Evolutionary conservation across 208 protist genomes (phyloP).

Genomic region (Crithidia thermophila): DNA sequence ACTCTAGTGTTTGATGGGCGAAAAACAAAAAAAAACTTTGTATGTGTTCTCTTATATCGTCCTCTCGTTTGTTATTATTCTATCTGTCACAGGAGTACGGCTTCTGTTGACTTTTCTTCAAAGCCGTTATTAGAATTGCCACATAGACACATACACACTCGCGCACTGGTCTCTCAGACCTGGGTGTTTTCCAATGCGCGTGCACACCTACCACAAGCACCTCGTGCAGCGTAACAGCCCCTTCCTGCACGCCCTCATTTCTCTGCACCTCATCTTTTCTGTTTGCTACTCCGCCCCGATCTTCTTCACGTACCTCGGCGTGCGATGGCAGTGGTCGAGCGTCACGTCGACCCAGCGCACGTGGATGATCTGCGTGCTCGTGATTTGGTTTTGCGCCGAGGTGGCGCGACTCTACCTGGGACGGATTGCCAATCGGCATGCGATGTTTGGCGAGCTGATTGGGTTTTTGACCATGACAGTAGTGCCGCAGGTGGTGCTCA

Average conservation of each 20-base stretch:
- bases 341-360: conserved; percentile 25
- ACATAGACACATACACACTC: no score
- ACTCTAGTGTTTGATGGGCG: no score
- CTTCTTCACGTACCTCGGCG: conserved; percentile 45
- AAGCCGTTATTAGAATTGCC: no score
- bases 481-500: conserved; percentile 57
- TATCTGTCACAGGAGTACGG: background rate
- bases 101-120: background rate
- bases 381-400: conserved; percentile 61
- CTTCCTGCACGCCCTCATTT: conserved; percentile 50
- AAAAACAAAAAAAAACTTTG: no score
- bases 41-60: no score
- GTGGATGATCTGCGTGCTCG: conserved; percentile 51
- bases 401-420: conserved; percentile 57
- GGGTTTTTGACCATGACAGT: conserved; percentile 56
- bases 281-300: conserved; percentile 60
- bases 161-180: background rate
- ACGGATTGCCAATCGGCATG: conserved; percentile 39
- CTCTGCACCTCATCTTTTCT: conserved; percentile 50
- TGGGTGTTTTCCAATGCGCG: conserved; percentile 42
- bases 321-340: conserved; percentile 30
- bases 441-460: conserved; percentile 48
- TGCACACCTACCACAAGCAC: conserved; percentile 71
- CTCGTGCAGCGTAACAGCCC: conserved; percentile 55
- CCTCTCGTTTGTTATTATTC: no score